These are phyloP conservation scores for Pyrenophora seminiperda DNA, from an alignment of 2,329 filamentous ascomycete species.

Conservation along the genomic window DNA sequence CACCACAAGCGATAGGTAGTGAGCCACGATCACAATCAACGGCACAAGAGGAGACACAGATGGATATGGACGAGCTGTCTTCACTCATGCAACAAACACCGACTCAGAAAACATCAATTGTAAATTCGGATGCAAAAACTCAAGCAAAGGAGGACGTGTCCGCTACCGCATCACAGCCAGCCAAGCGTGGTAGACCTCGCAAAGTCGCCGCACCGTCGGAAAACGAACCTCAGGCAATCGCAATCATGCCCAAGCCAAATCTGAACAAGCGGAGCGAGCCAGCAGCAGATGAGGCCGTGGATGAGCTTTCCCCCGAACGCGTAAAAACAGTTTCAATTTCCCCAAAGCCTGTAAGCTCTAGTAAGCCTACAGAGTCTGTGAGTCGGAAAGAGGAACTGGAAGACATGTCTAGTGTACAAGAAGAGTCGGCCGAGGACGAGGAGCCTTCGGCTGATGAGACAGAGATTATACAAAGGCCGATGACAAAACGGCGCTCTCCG, in stretches of 20 bases:
- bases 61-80: slow-evolving; percentile 28
- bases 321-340: slow-evolving; percentile 4
- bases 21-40: slow-evolving; percentile 4
- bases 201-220: slow-evolving; percentile 6
- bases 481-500: slow-evolving; percentile 18
- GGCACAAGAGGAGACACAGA: slow-evolving; percentile 18
- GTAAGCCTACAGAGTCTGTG: slow-evolving; percentile 1
- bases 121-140: neutral
- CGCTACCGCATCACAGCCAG: neutral
- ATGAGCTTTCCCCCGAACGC: slow-evolving; percentile 31
- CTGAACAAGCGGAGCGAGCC: slow-evolving; percentile 9
- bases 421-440: slow-evolving; percentile 23
- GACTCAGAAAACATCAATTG: slow-evolving; percentile 9
- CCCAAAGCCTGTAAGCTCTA: slow-evolving; percentile 2
- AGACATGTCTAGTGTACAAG: slow-evolving; percentile 23
- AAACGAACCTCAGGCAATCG: slow-evolving; percentile 17
- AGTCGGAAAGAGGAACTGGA: slow-evolving; percentile 9
- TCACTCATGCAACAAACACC: slow-evolving; percentile 14
- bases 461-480: slow-evolving; percentile 15
- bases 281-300: slow-evolving; percentile 7
- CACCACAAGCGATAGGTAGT: slow-evolving; percentile 4
- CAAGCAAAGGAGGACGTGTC: neutral
- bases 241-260: slow-evolving; percentile 15
- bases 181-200: slow-evolving; percentile 21
- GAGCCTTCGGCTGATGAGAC: slow-evolving; percentile 24